Evolutionary conservation across 306 rosid genomes (phyloP), one percentile per base, ranked within the genome.

Genomic region (Vigna unguiculata): DNA sequence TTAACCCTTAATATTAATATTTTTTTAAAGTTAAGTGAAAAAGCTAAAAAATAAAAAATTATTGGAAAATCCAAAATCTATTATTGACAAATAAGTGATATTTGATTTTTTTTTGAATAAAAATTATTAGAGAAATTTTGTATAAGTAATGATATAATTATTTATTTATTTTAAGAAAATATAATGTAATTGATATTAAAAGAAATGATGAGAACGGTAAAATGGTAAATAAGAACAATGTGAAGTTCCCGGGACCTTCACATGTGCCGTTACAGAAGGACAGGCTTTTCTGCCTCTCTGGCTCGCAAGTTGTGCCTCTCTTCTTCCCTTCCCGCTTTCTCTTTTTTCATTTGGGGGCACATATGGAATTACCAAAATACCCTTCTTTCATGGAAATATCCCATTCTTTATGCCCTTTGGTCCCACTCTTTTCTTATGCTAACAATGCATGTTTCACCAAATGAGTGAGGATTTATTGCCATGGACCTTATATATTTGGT

Each of bases 241-340:
- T 58, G 68, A 79, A 82, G 83, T 79, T 82, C 83, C 86, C 40
- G 90, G 90, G 90, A 84, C 80, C 78, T 83, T 86, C 85, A 43
- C 96, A 91, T 91, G 98, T 89, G 91, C 86, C 87, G 78, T 88
- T 78, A 84, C 90, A 87, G 93, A 84, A 16, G 86, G 83, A 83
- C 93, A 88, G 88, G 88, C 93, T 93, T 89, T 89, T 80, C 46
- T 66, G 75, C 81, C 84, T 72, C 63, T 61, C 75, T 79, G 87
- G 89, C 91, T 81, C 70, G 85, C 93, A 79, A 86, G 80, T 78
- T 65, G 90, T 76, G 86, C 86, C 78, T 57, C 80, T 55, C 89
- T 83, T 60, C 89, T 83, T 79, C 86, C 85, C 89, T 83, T 79
- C 86, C 85, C 85, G 58, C 82, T 81, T 76, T 87, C 82, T 17